Percentiles rank a stretch among this genome's conserved stretches.
phyloP scores from a whole-genome alignment of 1,284 basidiomycete genomes.

The Laetiporus sulphureus region DNA sequence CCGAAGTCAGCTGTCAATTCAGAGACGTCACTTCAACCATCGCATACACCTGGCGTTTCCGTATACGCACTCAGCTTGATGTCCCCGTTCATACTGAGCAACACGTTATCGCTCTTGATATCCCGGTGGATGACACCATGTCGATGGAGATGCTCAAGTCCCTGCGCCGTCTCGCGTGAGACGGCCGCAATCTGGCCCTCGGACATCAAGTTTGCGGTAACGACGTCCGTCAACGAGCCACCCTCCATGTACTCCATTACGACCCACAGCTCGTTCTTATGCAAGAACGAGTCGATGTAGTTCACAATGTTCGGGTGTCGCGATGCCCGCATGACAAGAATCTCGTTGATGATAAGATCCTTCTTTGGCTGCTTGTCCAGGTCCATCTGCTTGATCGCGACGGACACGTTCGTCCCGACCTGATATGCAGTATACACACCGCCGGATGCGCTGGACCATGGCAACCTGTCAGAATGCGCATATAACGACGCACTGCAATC shows the following conservation, averaged over 20 bases:
- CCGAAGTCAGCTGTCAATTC: constrained; percentile 85
- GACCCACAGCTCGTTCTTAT: constrained; percentile 98
- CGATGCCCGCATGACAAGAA: constrained; percentile 96
- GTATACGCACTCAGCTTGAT: constrained; percentile 88
- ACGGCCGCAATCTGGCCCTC: constrained; percentile 94
- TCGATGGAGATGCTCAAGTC: constrained; percentile 86
- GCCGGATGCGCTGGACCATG: constrained; percentile 72
- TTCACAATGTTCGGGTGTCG: constrained; percentile 98
- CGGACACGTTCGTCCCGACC: constrained; percentile 86
- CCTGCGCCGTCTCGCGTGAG: constrained; percentile 84
- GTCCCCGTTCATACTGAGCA: constrained; percentile 88
- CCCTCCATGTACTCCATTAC: constrained; percentile 99
- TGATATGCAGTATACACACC: constrained; percentile 99
- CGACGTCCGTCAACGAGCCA: constrained; percentile 88
- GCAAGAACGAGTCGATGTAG: constrained; percentile 96
- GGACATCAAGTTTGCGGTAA: constrained; percentile 95
- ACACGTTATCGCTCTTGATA: constrained; percentile 97
- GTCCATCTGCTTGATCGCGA: constrained; percentile 99
- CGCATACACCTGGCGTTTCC: not conserved
- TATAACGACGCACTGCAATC: too few species aligned
- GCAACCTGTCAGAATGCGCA: too few species aligned
- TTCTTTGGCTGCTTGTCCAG: constrained; percentile 99
- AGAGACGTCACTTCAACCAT: constrained; percentile 3
- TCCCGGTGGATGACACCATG: constrained; percentile 97
- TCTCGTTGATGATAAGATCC: constrained; percentile 99